A percentile compares a stretch with the other conserved stretches of the same genome.
phyloP scores from a whole-genome alignment of 305 asterid species.

The Rubia balearica region DNA sequence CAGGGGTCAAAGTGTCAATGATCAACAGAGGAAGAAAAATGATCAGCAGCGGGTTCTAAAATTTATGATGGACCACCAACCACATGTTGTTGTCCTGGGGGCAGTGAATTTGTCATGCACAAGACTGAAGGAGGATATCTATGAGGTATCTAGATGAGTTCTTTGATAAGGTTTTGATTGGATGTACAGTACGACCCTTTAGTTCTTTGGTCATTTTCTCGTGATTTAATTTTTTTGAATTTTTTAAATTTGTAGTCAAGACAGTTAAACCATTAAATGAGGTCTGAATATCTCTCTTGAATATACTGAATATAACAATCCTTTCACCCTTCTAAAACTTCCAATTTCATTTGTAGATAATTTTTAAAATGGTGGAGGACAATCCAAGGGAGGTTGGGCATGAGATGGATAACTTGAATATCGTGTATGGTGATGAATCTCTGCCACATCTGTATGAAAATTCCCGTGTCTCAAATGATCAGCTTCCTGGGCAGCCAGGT shows the following conservation, averaged over 20 bases:
- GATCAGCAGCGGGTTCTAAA: conserved; percentile 94
- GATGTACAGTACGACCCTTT: not conserved
- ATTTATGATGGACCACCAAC: conserved; percentile 98
- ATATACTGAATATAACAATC: not conserved
- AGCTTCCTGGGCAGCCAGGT: conserved; percentile 96
- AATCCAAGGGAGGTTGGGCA: conserved; percentile 96
- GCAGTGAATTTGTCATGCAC: conserved; percentile 92
- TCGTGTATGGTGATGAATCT: conserved; percentile 92
- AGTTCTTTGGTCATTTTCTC: not conserved
- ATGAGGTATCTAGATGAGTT: conserved; percentile 52
- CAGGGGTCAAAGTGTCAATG: conserved; percentile 84
- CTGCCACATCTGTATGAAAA: conserved; percentile 92
- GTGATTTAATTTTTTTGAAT: not conserved
- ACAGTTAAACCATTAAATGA: not conserved
- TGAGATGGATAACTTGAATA: conserved; percentile 88
- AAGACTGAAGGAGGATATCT: conserved; percentile 86
- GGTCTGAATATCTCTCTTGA: not conserved
- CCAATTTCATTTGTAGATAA: conserved; percentile 44
- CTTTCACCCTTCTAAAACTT: not conserved
- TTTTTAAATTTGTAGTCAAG: not conserved
- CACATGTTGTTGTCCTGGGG: conserved; percentile 84
- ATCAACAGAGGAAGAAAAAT: conserved; percentile 85
- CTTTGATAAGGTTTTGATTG: conserved; percentile 10
- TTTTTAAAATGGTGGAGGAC: conserved; percentile 97
- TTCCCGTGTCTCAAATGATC: conserved; percentile 85